Percentiles rank a stretch among this genome's conserved stretches.
Evolutionary conservation across 345 rosid genomes (phyloP).

Genomic region (Populus tremula): DNA sequence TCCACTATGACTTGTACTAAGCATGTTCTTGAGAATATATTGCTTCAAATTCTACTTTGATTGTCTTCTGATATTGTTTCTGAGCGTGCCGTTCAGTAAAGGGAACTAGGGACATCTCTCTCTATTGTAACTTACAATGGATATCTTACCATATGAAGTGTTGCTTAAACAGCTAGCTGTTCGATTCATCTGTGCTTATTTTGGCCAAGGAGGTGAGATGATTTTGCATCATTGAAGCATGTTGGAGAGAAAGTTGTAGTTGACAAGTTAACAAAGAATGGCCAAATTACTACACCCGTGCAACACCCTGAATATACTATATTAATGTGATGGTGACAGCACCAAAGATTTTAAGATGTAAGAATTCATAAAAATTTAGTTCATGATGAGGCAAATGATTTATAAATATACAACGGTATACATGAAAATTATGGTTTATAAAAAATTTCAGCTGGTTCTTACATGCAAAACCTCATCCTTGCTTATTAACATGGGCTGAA

Average conservation of each 20-base stretch:
- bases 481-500: too few species aligned
- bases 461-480: not conserved
- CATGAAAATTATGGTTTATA: not conserved
- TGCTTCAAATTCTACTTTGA: not conserved
- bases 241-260: not conserved
- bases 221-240: slow-evolving; percentile 15
- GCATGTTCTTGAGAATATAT: not conserved
- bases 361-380: not conserved
- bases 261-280: slow-evolving; percentile 10
- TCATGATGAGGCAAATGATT: not conserved
- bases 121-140: not conserved
- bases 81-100: not conserved
- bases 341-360: slow-evolving; percentile 2
- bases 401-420: not conserved
- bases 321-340: slow-evolving; percentile 25
- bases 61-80: not conserved
- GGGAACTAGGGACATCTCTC: not conserved
- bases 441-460: not conserved
- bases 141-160: slow-evolving; percentile 6
- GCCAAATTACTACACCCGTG: slow-evolving; percentile 18
- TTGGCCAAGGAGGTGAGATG: slow-evolving; percentile 14
- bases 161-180: slow-evolving; percentile 12
- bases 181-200: slow-evolving; percentile 16
- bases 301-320: slow-evolving; percentile 4
- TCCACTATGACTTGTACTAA: not conserved